Evolutionary conservation across 2,329 filamentous ascomycete species (phyloP), one percentile per base, ranked within the genome.

Genomic region (Fusarium pseudocircinatum): DNA sequence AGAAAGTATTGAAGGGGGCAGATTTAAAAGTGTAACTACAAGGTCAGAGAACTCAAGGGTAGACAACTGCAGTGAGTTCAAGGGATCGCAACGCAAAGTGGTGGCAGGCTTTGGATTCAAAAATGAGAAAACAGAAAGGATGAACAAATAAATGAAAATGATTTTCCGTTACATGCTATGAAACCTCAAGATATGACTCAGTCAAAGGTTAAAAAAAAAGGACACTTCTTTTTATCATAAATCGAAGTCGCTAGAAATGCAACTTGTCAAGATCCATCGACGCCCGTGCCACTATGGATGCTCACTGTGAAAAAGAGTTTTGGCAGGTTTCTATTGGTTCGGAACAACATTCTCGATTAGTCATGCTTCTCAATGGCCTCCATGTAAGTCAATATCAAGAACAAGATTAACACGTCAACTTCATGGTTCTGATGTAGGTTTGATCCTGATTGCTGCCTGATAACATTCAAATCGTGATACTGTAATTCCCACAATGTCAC

Each of bases 241-340:
- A 74, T 78, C 75, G 75, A 78, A 78, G 77, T 75, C 69, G 61
- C 75, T 77, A 75, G 77, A 78, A 78, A 65, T 66, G 43, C 76
- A 78, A 78, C 69, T 78, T 78, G 76, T 73, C 75, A 78, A 71
- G 76, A 69, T 74, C 53, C 52, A 28, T 59, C 37, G 49, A 46
- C 32, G 42, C 63, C 37, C 42, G 47, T 63, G 63, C 47, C 65
- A 69, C 52, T 20, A 26, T 61, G 54, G 36, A 37, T 16, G 61
- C 22, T 60, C 39, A 56, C 68, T 72, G 30, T 52, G n/a, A 64
- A 57, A 56, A 53, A 46, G 61, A 69, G 46, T 68, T 77, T 70
- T 73, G 74, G 72, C 75, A 66, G 22, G 39, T 60, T 73, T 20
- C 69, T 34, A 78, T 78, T 78, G 76, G 76, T 28, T 34, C 20